Base-by-base conservation (phyloP, 139 green algal species). In the Coelastrella sp. region DNA sequence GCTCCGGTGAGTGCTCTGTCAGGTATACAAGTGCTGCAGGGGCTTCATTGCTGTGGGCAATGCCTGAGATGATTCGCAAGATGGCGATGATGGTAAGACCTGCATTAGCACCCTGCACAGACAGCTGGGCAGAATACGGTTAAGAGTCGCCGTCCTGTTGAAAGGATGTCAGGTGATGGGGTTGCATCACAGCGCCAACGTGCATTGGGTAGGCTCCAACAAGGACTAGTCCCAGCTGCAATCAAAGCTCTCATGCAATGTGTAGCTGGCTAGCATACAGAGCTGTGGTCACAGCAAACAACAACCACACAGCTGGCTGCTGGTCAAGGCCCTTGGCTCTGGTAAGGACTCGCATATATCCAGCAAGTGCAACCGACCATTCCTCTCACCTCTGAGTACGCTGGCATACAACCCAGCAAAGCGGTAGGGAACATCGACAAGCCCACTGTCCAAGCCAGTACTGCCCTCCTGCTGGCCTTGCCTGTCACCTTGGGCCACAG, bases 361-460 rank as follows among this genome's bases (percentile, higher is more conserved):
- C 13, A 11, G 16, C 64, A 71, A 71, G 64, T 71, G 32, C 64
- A 71, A 71, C 64, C 13, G 64, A 5, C 68, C 11, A 19, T 17
- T 73, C 59, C n/a, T 3, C 60, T 86, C 73, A 90, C 85, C 73
- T 90, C 68, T 20, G 58, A 68, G 80, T 84, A 90, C 47, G 73
- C n/a, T 16, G 85, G 85, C 85, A 90, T 74, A 73, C 85, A 90
- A 10, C 85, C 85, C 10, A 90, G 14, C 13, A 90, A 32, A 5
- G 85, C 85, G 10, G 85, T 90, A 3, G 58, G n/a, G 20, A 83
- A 83, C 3, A 58, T 73, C 14, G 85, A 83, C n/a, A 90, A 32
- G 7, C 73, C 85, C n/a, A 83, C 58, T 58, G 68, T 84, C 59
- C 73, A 84, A 20, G 73, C 32, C n/a, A 90, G 59, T 60, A 68